A percentile compares a stretch with the other conserved stretches of the same genome.
phyloP scores from a whole-genome alignment of 1,139 yeast genomes.

The Debaryomycetaceae sp. region DNA sequence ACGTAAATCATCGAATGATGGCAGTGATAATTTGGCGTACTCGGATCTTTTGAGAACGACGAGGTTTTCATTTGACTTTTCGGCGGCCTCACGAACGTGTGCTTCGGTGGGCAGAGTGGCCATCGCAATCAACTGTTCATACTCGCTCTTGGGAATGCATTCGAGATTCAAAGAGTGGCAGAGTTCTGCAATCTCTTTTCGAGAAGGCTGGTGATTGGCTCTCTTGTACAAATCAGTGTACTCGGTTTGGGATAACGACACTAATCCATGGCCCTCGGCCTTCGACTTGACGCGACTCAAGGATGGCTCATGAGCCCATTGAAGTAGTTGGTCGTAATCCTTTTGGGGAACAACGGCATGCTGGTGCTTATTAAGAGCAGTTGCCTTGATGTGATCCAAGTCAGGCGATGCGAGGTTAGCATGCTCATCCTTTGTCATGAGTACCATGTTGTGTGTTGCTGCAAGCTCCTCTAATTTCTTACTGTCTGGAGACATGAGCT shows the following conservation, averaged over 20 bases:
- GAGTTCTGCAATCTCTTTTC: slow-evolving; percentile 12
- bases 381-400: slow-evolving; percentile 4
- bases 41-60: too few species aligned
- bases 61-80: too few species aligned
- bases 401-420: slow-evolving; percentile 11
- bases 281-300: slow-evolving; percentile 30
- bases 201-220: slow-evolving; percentile 29
- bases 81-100: too few species aligned
- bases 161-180: slow-evolving; percentile 11
- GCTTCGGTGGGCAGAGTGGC: too few species aligned
- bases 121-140: slow-evolving; percentile 14
- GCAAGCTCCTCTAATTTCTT: slow-evolving; percentile 9
- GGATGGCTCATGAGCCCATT: slow-evolving; percentile 28
- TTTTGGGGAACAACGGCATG: slow-evolving; percentile 15
- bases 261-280: slow-evolving; percentile 33
- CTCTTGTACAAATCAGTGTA: slow-evolving; percentile 31
- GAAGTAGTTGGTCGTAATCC: slow-evolving; percentile 17
- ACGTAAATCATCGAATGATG: too few species aligned
- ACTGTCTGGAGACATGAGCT: slow-evolving; percentile 9
- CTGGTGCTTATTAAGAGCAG: too few species aligned
- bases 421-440: slow-evolving; percentile 17
- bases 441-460: slow-evolving; percentile 10
- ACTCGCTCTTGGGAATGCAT: slow-evolving; percentile 18
- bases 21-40: too few species aligned
- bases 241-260: slow-evolving; percentile 30